Conservation (phyloP, 2,329 filamentous ascomycete species). For the Fusarium albidum region DNA sequence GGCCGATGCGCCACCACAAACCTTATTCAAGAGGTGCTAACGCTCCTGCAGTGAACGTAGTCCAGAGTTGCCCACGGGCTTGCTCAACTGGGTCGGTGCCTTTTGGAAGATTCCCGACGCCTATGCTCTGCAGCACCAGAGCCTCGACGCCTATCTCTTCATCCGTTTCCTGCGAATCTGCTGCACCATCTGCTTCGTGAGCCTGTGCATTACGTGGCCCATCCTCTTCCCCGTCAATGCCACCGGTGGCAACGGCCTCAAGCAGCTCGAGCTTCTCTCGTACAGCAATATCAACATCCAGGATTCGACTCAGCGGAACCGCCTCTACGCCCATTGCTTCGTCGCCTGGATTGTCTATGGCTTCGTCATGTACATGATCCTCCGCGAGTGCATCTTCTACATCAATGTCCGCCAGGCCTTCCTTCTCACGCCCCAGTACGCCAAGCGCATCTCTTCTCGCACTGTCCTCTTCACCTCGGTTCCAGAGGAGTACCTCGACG, state of each 20-base stretch:
- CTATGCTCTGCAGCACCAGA: constrained; percentile 85
- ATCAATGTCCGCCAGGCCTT: constrained; percentile 95
- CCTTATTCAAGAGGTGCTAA: constrained; percentile 17
- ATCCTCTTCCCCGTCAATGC: constrained; percentile 85
- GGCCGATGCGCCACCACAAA: background rate
- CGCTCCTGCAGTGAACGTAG: constrained; percentile 58
- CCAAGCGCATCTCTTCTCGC: constrained; percentile 84
- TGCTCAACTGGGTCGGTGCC: constrained; percentile 68
- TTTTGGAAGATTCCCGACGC: constrained; percentile 74
- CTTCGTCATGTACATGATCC: constrained; percentile 90
- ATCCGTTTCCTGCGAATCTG: constrained; percentile 84
- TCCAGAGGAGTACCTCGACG: constrained; percentile 77
- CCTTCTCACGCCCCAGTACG: constrained; percentile 83
- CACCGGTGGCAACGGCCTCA: constrained; percentile 73
- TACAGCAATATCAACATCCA: constrained; percentile 56
- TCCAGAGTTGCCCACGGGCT: constrained; percentile 62
- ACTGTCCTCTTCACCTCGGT: constrained; percentile 94
- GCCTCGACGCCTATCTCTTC: constrained; percentile 88
- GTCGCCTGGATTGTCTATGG: constrained; percentile 84
- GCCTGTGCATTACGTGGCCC: constrained; percentile 84
- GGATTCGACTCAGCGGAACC: constrained; percentile 59
- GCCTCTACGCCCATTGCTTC: constrained; percentile 82
- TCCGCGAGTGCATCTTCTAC: constrained; percentile 90
- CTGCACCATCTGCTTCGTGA: constrained; percentile 80
- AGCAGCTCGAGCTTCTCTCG: constrained; percentile 65